Conservation (phyloP, 306 rosid species). For the Lathyrus sativus region DNA sequence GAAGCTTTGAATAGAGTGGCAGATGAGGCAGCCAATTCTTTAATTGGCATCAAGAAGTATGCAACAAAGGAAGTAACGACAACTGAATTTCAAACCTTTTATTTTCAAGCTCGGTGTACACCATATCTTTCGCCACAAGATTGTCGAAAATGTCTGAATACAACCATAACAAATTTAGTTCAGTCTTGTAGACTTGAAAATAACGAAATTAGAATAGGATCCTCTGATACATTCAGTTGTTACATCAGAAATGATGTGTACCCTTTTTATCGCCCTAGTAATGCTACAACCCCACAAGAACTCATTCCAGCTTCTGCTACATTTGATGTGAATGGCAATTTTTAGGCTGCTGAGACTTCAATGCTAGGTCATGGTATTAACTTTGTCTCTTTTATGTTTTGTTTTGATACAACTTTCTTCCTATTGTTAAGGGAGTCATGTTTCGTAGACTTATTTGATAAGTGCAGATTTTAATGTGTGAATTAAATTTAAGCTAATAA, state of each 20-base stretch:
- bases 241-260: not conserved
- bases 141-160: not conserved
- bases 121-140: not conserved
- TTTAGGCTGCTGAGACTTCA: too few relatives aligned
- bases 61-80: not conserved
- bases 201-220: not conserved
- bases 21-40: not conserved
- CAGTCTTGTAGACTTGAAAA: not conserved
- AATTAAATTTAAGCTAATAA: too few relatives aligned
- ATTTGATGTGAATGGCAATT: not conserved
- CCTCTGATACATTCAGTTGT: not conserved
- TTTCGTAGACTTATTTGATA: too few relatives aligned
- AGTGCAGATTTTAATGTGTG: too few relatives aligned
- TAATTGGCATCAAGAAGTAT: not conserved
- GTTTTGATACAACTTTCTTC: too few relatives aligned
- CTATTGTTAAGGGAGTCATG: too few relatives aligned
- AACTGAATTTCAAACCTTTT: not conserved
- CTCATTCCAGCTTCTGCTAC: not conserved
- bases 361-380: too few relatives aligned
- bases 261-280: not conserved
- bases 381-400: too few relatives aligned
- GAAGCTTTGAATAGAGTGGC: not conserved
- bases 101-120: constrained; percentile 10
- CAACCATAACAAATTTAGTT: not conserved
- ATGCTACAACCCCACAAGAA: not conserved